These are phyloP conservation scores for Botrytis byssoidea DNA, from an alignment of 2,329 filamentous ascomycete species.

Conservation along the genomic window DNA sequence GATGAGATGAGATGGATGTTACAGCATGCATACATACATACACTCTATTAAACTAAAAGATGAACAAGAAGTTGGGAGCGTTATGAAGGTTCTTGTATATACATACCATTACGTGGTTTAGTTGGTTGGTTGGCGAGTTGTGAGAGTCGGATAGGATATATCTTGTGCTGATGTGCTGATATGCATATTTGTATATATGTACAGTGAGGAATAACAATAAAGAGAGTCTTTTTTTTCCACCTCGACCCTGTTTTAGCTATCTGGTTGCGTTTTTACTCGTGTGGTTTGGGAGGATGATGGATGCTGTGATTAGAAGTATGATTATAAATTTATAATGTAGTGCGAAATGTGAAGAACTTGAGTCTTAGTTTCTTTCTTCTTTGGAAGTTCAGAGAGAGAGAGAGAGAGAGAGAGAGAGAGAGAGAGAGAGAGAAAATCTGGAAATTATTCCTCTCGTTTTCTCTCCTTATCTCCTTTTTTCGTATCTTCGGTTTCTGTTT, in stretches of 20 bases:
- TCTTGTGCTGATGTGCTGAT: background rate
- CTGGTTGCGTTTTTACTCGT: background rate
- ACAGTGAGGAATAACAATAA: background rate
- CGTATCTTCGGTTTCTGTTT: background rate
- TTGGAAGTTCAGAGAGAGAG: background rate
- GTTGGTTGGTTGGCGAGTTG: background rate
- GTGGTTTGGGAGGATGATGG: background rate
- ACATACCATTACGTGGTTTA: background rate
- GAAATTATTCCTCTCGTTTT: background rate
- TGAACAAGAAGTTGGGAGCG: background rate
- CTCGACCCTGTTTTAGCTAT: too few species aligned
- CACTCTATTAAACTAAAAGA: background rate
- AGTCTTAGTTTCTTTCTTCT: background rate
- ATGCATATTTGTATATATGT: background rate
- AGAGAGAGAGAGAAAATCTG: background rate
- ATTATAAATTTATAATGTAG: too few species aligned
- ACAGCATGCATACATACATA: background rate
- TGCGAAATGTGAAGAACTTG: too few species aligned
- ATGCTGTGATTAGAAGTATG: background rate
- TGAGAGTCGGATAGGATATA: background rate
- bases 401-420: background rate
- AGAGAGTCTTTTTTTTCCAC: background rate
- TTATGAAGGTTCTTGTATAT: background rate
- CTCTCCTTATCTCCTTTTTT: background rate
- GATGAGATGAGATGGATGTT: background rate